Percentiles rank a stretch among this genome's conserved stretches.
Evolutionary conservation across 352 stramenopile species (phyloP).

Genomic region (Globisporangium emineosum): DNA sequence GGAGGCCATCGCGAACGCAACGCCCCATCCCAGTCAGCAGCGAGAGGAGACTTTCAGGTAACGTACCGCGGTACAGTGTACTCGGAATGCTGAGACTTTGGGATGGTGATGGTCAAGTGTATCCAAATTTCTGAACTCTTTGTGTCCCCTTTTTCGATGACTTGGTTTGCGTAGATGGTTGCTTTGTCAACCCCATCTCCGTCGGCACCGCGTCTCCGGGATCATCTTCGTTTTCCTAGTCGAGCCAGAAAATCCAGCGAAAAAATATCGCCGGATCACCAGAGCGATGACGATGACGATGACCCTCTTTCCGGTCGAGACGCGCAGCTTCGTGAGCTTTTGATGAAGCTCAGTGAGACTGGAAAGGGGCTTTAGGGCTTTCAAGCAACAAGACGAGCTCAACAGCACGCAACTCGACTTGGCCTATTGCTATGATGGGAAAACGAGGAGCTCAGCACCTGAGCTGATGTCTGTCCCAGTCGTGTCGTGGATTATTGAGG

Average conservation of each 20-base stretch:
- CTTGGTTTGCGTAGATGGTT: background rate
- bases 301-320: background rate
- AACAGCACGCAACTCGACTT: too few species aligned
- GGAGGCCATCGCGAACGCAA: background rate
- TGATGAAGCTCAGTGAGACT: conserved; percentile 3
- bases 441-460: too few species aligned
- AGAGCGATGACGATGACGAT: background rate
- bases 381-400: too few species aligned
- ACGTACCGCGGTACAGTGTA: background rate
- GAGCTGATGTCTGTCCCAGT: too few species aligned
- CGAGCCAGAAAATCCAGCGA: conserved; percentile 9
- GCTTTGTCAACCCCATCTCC: background rate
- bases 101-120: background rate
- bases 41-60: background rate
- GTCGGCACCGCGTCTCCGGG: background rate
- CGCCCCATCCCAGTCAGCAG: background rate
- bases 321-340: conserved; percentile 1
- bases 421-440: too few species aligned
- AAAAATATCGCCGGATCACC: background rate
- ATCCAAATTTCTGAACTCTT: conserved; percentile 7
- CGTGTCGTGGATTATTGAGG: too few species aligned
- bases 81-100: background rate
- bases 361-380: background rate
- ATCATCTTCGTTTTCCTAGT: background rate
- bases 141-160: background rate